A percentile compares a stretch with the other conserved stretches of the same genome.
Evolutionary conservation across 352 stramenopile genomes (phyloP).

Genomic region (Pythium folliculosum): DNA sequence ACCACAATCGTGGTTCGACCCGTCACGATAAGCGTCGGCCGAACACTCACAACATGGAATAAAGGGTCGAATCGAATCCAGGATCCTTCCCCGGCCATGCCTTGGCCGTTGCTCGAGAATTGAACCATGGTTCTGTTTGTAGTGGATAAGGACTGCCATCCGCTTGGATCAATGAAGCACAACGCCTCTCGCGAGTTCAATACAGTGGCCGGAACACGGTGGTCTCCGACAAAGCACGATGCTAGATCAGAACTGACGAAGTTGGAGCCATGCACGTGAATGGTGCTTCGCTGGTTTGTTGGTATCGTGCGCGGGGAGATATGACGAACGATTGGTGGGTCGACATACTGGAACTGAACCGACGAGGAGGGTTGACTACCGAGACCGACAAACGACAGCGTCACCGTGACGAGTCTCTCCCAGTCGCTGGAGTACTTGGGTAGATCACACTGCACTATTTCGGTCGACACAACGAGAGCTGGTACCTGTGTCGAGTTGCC

Average conservation of each 20-base stretch:
- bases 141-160: not conserved
- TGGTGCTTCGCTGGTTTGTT: not conserved
- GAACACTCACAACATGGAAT: not conserved
- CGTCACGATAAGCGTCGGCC: not conserved
- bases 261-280: constrained; percentile 11
- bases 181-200: constrained; percentile 12
- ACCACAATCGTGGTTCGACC: not conserved
- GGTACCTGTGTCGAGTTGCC: not conserved
- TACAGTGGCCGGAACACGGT: constrained; percentile 9
- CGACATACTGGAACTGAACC: constrained; percentile 18
- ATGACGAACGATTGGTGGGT: constrained; percentile 7
- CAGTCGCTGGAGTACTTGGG: constrained; percentile 6
- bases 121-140: not conserved
- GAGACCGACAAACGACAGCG: not conserved
- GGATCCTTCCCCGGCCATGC: not conserved
- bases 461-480: not conserved
- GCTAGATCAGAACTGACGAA: constrained; percentile 1
- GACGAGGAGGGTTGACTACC: not conserved
- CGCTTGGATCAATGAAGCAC: constrained; percentile 16
- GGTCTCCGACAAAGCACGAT: constrained; percentile 12
- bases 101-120: constrained; percentile 20
- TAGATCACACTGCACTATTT: constrained; percentile 8
- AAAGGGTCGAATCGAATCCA: constrained; percentile 10
- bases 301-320: constrained; percentile 1
- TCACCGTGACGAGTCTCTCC: not conserved